Evolutionary conservation across 1,139 yeast species (phyloP), one percentile per base, ranked within the genome.

Genomic region (Yamadazyma pseudoaaseri): DNA sequence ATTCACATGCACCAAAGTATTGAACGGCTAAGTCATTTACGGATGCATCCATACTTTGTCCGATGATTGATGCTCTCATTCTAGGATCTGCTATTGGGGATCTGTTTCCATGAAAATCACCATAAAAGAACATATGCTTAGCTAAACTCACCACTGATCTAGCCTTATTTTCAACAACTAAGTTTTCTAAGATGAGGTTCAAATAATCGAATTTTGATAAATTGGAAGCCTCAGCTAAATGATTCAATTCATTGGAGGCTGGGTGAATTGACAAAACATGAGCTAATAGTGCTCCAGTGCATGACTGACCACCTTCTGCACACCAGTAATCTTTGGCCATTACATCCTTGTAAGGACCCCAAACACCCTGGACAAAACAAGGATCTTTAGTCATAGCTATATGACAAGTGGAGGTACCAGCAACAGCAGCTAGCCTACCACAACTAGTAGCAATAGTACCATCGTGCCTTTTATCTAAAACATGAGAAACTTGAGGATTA

Each of bases 291-390:
- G 95, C 96, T 45, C 98, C 98, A 2, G 98, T 92, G 54, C 96
- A 85, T 14, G 95, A 84, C 61, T 92, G 98, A 13, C 98, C 98
- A 52, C 98, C 98, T 64, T 92, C 98, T n/a, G 97, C 96, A 49
- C 89, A 73, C 97, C 97, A 92, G 52, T 73, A 82, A 9, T 81
- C 89, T 23, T 86, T 85, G 13, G 94, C 86, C 69, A 92, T 73
- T 8, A 86, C 96, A 57, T 90, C 96, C 51, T 89, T 76, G 62
- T 92, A 92, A 3, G 98, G 98, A 14, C 98, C 98, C 98, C 98
- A 92, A 21, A 92, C 97, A 38, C 98, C 98, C 31, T 87, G 79
- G 10, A 92, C 97, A 57, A 92, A 90, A 31, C 87, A 78, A 0
- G 96, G 86, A 20, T 86, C 83, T 43, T 78, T 74, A 22, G 96